Conservation (phyloP, 352 stramenopile genomes). For the Phytophthora boehmeriae region DNA sequence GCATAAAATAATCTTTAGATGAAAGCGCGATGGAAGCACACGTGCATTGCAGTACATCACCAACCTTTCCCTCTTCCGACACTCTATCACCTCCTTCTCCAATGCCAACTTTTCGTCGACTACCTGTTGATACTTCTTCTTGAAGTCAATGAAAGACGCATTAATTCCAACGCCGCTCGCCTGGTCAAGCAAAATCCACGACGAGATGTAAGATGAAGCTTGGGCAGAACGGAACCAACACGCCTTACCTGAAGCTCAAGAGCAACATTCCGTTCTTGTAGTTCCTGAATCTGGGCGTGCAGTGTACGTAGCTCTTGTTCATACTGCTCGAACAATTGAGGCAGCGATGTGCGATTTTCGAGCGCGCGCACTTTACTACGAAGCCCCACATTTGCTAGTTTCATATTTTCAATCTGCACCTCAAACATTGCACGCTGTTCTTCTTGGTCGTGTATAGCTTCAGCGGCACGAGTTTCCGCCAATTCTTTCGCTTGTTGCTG, state of each 20-base stretch:
- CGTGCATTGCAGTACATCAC: neutral
- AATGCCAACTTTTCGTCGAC: constrained; percentile 67
- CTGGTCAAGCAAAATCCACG: constrained; percentile 1
- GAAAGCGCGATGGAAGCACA: neutral
- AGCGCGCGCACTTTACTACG: constrained; percentile 72
- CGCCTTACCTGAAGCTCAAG: constrained; percentile 64
- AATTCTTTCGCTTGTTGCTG: constrained; percentile 67
- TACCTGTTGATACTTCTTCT: constrained; percentile 68
- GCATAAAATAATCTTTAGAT: neutral
- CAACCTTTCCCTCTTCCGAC: constrained; percentile 65
- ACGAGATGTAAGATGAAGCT: neutral
- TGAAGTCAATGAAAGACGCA: constrained; percentile 47
- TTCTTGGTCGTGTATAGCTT: constrained; percentile 56
- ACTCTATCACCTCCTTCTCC: constrained; percentile 58
- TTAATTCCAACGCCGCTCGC: neutral
- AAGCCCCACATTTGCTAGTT: constrained; percentile 63
- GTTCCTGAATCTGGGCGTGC: constrained; percentile 56
- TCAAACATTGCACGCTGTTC: constrained; percentile 61
- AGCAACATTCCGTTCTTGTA: constrained; percentile 65
- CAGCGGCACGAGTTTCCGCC: constrained; percentile 47
- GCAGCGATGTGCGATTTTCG: constrained; percentile 51
- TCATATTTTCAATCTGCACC: constrained; percentile 81
- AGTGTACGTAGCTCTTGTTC: constrained; percentile 65
- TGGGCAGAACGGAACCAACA: too few species aligned
- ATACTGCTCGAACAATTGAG: constrained; percentile 76